Base-by-base conservation (phyloP, 2,329 filamentous ascomycete species). In the Neonectria sp. region DNA sequence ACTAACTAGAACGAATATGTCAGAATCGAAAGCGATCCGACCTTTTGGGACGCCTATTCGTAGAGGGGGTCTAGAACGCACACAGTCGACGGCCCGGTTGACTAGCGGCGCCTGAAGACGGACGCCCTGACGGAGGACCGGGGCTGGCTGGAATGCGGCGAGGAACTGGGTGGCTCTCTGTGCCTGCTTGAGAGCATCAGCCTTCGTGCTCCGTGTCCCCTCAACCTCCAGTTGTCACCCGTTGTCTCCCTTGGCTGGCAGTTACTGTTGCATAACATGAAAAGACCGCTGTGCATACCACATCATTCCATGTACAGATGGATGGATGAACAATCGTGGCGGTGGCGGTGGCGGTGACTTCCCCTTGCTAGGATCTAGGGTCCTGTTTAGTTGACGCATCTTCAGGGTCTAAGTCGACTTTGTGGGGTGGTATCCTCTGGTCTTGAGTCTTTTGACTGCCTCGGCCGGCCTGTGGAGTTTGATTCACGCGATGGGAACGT, bases 301-400 rank as follows among this genome's bases (percentile, higher is more conserved):
- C 11, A 27, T 9, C 17, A 25, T 27, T 33, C 48, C 27, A 52
- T 31, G 33, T 24, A 37, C 63, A 25, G 31, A 25, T 35, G 35
- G 13, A n/a, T 45, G 35, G 12, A 43, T 45, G 24, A 35, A 55
- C 33, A 43, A 27, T 33, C 35, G 35, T 66, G 46, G 58, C 17
- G 55, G 63, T 66, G 63, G 58, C 63, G 48, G 61, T 61, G 57
- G 51, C 57, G 29, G 61, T 59, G 61, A 49, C 24, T 12, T 40
- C 37, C 13, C 49, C 40, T 25, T 11, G 21, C 51, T 35, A 6
- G 12, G 15, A 17, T 24, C 13, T 27, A 51, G 48, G 48, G 27
- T 46, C 37, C 31, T 53, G 17, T 29, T 57, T 60, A 33, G 57
- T 29, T 25, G 31, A 35, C 40, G 49, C 49, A 6, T 21, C 17